Percentiles rank a stretch among this genome's conserved stretches.
phyloP scores from a whole-genome alignment of 139 green algal species.

The Chlorella sp. region DNA sequence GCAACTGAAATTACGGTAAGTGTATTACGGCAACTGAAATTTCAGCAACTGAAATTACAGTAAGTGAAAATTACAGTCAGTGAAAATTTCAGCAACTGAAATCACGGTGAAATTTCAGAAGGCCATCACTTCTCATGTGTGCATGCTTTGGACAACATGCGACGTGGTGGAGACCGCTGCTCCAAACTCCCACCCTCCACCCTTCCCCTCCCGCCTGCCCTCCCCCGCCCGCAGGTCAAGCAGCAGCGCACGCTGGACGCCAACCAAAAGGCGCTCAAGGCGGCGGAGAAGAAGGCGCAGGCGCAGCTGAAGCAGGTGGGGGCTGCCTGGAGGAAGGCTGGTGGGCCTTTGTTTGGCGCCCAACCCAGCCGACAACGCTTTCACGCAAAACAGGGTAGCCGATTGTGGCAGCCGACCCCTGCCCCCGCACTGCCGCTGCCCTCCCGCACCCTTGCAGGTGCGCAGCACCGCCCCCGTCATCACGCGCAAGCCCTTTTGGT shows the following conservation, averaged over 20 bases:
- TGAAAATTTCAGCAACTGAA: no score
- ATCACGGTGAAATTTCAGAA: no score
- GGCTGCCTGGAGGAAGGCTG: no score
- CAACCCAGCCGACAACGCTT: neutral
- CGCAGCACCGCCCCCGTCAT: conserved; percentile 21
- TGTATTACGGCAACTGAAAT: no score
- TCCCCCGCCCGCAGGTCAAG: conserved; percentile 57
- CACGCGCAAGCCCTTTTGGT: conserved; percentile 93
- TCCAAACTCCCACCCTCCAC: no score
- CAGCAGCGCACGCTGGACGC: conserved; percentile 82
- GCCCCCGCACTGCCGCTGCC: neutral
- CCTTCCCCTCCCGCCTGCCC: neutral
- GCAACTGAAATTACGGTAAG: no score
- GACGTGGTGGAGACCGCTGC: no score
- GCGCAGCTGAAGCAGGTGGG: conserved; percentile 69
- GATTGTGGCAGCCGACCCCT: neutral
- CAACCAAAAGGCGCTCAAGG: conserved; percentile 80
- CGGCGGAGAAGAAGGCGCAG: conserved; percentile 88
- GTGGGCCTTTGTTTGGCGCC: no score
- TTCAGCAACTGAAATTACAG: no score
- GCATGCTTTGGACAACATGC: no score
- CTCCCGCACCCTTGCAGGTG: conserved; percentile 17
- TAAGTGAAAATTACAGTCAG: no score
- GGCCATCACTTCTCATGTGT: no score
- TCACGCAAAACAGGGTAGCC: neutral